phyloP scores from a whole-genome alignment of 768 basidiomycete species.

The Rhodotorula taiwanensis region DNA sequence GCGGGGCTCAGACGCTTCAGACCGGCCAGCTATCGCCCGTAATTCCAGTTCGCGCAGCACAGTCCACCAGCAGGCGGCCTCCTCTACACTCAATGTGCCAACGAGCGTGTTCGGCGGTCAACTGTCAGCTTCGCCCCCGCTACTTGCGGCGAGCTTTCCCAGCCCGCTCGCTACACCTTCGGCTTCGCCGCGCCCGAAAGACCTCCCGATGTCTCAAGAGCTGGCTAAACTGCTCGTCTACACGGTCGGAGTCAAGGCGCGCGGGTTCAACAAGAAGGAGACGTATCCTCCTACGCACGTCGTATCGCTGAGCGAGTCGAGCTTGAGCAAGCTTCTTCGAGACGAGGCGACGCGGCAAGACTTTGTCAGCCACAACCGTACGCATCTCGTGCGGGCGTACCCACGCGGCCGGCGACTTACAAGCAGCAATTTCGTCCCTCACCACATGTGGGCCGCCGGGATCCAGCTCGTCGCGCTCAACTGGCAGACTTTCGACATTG shows the following conservation, averaged over 20 bases:
- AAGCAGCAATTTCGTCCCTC: slow-evolving; percentile 81
- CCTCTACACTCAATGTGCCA: slow-evolving; percentile 6
- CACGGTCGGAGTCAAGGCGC: slow-evolving; percentile 78
- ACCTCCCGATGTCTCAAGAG: slow-evolving; percentile 58
- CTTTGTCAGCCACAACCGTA: slow-evolving; percentile 76
- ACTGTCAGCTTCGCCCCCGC: slow-evolving; percentile 7
- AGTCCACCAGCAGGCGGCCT: background rate
- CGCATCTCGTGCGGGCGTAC: slow-evolving; percentile 76
- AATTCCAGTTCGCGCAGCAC: background rate
- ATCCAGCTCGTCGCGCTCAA: slow-evolving; percentile 88
- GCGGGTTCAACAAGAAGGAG: slow-evolving; percentile 71
- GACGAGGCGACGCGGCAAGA: slow-evolving; percentile 44
- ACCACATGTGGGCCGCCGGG: slow-evolving; percentile 82
- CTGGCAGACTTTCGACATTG: slow-evolving; percentile 92
- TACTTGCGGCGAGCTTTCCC: background rate
- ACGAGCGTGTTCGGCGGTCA: slow-evolving; percentile 1
- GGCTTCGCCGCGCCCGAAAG: slow-evolving; percentile 9
- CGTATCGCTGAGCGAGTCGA: slow-evolving; percentile 84
- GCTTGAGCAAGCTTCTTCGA: slow-evolving; percentile 65
- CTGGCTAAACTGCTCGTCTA: slow-evolving; percentile 77
- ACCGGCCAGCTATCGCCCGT: slow-evolving; percentile 3
- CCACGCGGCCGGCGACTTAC: slow-evolving; percentile 73
- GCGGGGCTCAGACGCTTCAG: slow-evolving; percentile 10
- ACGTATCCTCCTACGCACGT: slow-evolving; percentile 79
- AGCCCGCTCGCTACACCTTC: background rate